Conservation (phyloP, 305 asterid genomes). For the Fraxinus velutina region DNA sequence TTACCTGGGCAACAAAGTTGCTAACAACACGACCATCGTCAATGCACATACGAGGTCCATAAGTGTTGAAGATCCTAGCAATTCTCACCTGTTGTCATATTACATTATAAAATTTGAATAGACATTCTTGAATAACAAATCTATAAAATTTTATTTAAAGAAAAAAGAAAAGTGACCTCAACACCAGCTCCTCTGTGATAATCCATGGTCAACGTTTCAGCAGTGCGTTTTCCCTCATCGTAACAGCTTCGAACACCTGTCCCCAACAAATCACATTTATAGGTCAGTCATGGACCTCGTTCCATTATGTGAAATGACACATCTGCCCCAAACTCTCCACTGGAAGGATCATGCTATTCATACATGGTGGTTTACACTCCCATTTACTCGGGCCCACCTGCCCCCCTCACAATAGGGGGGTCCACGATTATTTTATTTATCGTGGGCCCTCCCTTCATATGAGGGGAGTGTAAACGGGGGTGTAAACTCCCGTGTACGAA, state of each 20-base stretch:
- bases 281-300: conserved; percentile 21
- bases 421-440: too few relatives aligned
- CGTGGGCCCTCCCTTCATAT: too few relatives aligned
- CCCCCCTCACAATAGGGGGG: too few relatives aligned
- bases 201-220: conserved; percentile 97
- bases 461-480: too few relatives aligned
- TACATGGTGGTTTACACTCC: too few relatives aligned
- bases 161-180: conserved; percentile 51
- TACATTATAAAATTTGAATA: neutral
- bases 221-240: conserved; percentile 96
- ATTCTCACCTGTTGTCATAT: conserved; percentile 64
- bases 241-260: conserved; percentile 98
- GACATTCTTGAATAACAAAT: neutral
- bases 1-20: conserved; percentile 98
- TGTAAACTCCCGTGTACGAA: too few relatives aligned
- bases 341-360: neutral
- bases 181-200: conserved; percentile 93
- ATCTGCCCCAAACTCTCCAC: neutral
- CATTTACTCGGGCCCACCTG: too few relatives aligned
- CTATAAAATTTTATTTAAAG: neutral
- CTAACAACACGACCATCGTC: conserved; percentile 98
- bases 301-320: neutral
- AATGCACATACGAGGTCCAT: conserved; percentile 96
- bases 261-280: conserved; percentile 20
- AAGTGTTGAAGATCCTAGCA: conserved; percentile 92